Conservation (phyloP, 805 yeast species). For the Candida morakotiae region DNA sequence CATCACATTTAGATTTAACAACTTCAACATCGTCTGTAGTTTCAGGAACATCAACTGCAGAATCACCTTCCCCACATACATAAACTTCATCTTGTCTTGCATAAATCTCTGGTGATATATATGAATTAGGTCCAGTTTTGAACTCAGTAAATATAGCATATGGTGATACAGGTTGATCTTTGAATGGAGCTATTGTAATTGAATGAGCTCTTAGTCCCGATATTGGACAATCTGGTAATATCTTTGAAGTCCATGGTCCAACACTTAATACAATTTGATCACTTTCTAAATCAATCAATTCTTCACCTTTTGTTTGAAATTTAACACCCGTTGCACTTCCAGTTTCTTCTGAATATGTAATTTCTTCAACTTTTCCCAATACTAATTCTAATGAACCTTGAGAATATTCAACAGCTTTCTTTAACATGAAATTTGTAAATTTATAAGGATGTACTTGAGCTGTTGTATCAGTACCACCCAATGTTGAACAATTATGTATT, state of each 20-base stretch:
- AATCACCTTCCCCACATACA: slow-evolving; percentile 96
- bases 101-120: slow-evolving; percentile 89
- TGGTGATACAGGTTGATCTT: slow-evolving; percentile 72
- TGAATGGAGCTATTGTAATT: slow-evolving; percentile 80
- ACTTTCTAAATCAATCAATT: slow-evolving; percentile 50
- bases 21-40: slow-evolving; percentile 92
- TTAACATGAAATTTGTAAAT: slow-evolving; percentile 79
- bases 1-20: slow-evolving; percentile 82
- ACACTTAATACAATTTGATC: slow-evolving; percentile 80
- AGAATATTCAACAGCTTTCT: slow-evolving; percentile 64
- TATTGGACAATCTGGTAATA: slow-evolving; percentile 90
- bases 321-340: slow-evolving; percentile 71
- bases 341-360: slow-evolving; percentile 55
- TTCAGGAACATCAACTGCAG: slow-evolving; percentile 86
- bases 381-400: slow-evolving; percentile 80
- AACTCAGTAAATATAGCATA: slow-evolving; percentile 93
- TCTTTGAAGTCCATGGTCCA: slow-evolving; percentile 96
- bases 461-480: slow-evolving; percentile 84
- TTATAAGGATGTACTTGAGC: slow-evolving; percentile 97
- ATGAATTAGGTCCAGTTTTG: slow-evolving; percentile 59
- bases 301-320: slow-evolving; percentile 45
- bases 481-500: slow-evolving; percentile 67
- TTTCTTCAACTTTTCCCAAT: slow-evolving; percentile 76
- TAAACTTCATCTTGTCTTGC: slow-evolving; percentile 95
- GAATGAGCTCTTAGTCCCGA: slow-evolving; percentile 94